Percentiles rank a stretch among this genome's conserved stretches.
phyloP scores from a whole-genome alignment of 257 asterid species.

The Phtheirospermum japonicum region DNA sequence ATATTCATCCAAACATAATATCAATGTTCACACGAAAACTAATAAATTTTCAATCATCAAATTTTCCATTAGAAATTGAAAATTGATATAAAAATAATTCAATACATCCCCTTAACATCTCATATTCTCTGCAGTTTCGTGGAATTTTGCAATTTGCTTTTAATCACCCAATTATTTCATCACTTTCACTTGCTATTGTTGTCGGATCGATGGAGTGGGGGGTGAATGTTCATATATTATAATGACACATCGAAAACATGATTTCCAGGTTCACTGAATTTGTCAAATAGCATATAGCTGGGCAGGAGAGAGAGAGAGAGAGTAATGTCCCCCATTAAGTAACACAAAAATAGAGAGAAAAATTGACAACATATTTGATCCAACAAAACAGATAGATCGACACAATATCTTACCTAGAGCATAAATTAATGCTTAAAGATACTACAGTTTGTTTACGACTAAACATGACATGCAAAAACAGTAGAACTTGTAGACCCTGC shows the following conservation, averaged over 20 bases:
- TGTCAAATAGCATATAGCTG: conserved; percentile 11
- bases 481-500: conserved; percentile 17
- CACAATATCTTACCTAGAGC: conserved; percentile 15
- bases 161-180: too few relatives aligned
- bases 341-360: background rate
- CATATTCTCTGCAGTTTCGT: too few relatives aligned
- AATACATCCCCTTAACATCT: too few relatives aligned
- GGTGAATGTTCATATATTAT: too few relatives aligned
- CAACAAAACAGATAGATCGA: conserved; percentile 24
- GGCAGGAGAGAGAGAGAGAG: too few relatives aligned
- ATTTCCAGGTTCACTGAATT: conserved; percentile 19
- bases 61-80: too few relatives aligned
- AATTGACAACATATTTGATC: conserved; percentile 14
- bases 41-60: too few relatives aligned
- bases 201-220: too few relatives aligned
- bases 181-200: background rate
- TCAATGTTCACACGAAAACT: too few relatives aligned
- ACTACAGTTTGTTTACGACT: conserved; percentile 2
- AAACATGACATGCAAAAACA: conserved; percentile 12
- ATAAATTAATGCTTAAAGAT: background rate
- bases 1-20: too few relatives aligned
- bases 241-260: conserved; percentile 21
- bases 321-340: background rate
- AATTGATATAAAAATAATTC: too few relatives aligned
- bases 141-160: too few relatives aligned